Base-by-base conservation (phyloP, 768 basidiomycete species). In the Lactarius vividus region DNA sequence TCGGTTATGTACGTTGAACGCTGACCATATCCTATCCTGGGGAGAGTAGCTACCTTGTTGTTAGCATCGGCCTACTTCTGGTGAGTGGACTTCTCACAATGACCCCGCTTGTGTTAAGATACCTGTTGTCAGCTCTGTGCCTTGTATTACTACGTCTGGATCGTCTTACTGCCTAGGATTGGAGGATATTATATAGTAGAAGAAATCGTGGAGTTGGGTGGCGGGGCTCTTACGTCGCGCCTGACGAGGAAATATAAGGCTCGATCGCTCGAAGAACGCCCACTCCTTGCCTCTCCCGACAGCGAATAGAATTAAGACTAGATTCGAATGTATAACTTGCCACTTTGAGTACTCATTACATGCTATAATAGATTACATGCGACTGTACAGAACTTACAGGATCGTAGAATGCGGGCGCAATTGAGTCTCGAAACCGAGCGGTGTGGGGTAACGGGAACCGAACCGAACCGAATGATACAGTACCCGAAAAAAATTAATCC, bases 131-230 rank as follows among this genome's bases (percentile, higher is more conserved):
- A 61, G 65, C 61, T 71, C n/a, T 73, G 72, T 35, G 71, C 63
- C n/a, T 37, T 73, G 31, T 73, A 77, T 63, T 75, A 74, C 59
- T 72, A 70, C 42, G 29, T 82, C 23, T 83, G 82, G 82, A 79
- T 81, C 29, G 71, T 80, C 10, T 39, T 80, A 1, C 74, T 84
- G 3, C 82, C 83, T 23, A 77, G 71, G 57, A 59, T 77, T 6
- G 78, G 82, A 10, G 78, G 79, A 0, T 84, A 84, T 65, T 78
- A 80, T 57, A 75, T 83, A 8, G 76, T 80, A 1, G 79, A 81
- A 62, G 80, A 85, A 23, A 61, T 68, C n/a, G 53, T 70, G 20
- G 57, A 68, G 26, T 62, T 70, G 31, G 57, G 29, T 35, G 64
- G 57, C 8, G 69, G 67, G 3, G 64, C 69, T n/a, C 61, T 68